These are phyloP conservation scores for Dioscorea dumetorum DNA, from an alignment of 106 monocot species.

Conservation along the genomic window DNA sequence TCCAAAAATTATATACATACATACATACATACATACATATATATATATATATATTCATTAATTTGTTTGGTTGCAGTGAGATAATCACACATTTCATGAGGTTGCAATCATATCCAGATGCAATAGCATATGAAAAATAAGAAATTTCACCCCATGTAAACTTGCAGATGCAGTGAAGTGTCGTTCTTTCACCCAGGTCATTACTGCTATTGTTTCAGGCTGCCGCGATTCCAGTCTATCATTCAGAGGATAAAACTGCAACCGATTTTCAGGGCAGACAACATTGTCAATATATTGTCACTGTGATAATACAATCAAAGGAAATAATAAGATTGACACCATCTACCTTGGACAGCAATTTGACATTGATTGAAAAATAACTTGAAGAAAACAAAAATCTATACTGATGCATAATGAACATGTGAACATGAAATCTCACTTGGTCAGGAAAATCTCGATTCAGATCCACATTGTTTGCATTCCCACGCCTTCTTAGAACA, in stretches of 20 bases:
- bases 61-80: too few species aligned
- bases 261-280: conserved; percentile 9
- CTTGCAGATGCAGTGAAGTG: conserved; percentile 94
- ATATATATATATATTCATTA: neutral
- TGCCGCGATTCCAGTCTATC: conserved; percentile 47
- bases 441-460: conserved; percentile 99
- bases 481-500: conserved; percentile 80
- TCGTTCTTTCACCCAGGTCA: conserved; percentile 64
- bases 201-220: conserved; percentile 94
- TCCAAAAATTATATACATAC: neutral
- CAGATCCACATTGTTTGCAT: conserved; percentile 90
- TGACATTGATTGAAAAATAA: neutral
- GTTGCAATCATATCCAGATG: neutral
- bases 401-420: neutral
- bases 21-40: neutral
- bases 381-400: neutral
- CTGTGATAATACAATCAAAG: neutral
- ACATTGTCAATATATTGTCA: neutral
- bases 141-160: conserved; percentile 78
- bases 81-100: too few species aligned
- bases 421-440: conserved; percentile 23
- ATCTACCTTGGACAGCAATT: neutral
- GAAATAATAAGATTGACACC: too few species aligned
- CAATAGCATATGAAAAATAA: neutral
- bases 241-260: conserved; percentile 76